Conservation (phyloP, 371 early-diverging fungal species). For the Nematocida sp. region DNA sequence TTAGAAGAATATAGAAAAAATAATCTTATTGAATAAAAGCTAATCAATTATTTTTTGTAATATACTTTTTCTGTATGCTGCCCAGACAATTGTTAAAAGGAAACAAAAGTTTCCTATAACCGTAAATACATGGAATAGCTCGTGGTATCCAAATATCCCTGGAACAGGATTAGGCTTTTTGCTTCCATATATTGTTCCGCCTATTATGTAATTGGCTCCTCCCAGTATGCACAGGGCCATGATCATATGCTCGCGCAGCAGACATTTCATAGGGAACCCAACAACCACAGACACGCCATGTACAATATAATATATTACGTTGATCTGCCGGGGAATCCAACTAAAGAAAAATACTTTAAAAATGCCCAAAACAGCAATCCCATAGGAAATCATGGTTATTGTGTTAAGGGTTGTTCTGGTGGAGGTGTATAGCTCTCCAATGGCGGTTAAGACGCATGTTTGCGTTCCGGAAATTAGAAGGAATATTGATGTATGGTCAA, state of each 20-base stretch:
- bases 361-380: conserved; percentile 60
- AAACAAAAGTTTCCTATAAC: conserved; percentile 66
- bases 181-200: conserved; percentile 64
- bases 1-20: conserved; percentile 5
- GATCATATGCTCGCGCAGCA: conserved; percentile 30
- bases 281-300: conserved; percentile 65
- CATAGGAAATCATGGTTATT: conserved; percentile 55
- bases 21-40: neutral
- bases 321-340: conserved; percentile 56
- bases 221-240: conserved; percentile 57
- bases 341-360: conserved; percentile 58
- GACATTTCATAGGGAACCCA: conserved; percentile 51
- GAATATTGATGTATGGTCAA: conserved; percentile 68
- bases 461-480: conserved; percentile 67
- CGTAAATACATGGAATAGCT: conserved; percentile 67
- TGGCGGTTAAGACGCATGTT: conserved; percentile 60
- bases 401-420: conserved; percentile 25
- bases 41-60: neutral
- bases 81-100: conserved; percentile 60
- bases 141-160: conserved; percentile 66
- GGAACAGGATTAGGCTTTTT: conserved; percentile 66
- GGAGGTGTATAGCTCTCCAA: neutral
- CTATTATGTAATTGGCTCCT: conserved; percentile 64
- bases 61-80: conserved; percentile 34
- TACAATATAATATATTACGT: conserved; percentile 63